Evolutionary conservation across 1,284 basidiomycete species (phyloP), one percentile per base, ranked within the genome.

Genomic region (Violaceomyces palustris): DNA sequence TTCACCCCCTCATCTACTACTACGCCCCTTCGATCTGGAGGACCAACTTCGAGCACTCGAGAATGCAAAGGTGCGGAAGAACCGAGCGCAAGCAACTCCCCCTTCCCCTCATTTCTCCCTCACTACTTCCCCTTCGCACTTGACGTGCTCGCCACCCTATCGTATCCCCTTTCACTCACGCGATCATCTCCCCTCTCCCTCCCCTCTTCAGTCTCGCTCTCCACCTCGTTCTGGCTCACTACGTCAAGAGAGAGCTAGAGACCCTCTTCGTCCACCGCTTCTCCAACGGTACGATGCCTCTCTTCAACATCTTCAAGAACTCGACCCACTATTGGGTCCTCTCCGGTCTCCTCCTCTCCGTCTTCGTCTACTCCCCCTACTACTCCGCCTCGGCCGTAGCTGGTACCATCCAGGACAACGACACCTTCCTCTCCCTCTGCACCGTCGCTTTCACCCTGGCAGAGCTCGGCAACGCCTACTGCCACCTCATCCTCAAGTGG

Each of bases 221-320:
- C 57, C 80, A 77, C 5, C 80, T 96, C 57, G 82, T 90, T 26
- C 78, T 96, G 68, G 69, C 85, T 12, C 93, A 98, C 74, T 98
- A 92, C 74, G 60, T 83, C 51, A 98, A 99, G 77, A 85, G 93
- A 35, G 90, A 96, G 73, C 74, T 90, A 18, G 93, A 99, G 76
- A 93, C 94, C 1, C 61, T 93, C 9, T 96, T 93, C 45, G 79
- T 74, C n/a, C 45, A 61, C 41, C 84, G 88, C 15, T 98, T 98
- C 79, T 94, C 90, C 25, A 84, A 91, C 74, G 86, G 83, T 2
- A 96, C 93, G 0, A 94, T 98, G 85, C 94, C 93, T 1, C 76
- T 87, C 46, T 74, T 75, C 51, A 90, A 91, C 72, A 81, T 98
- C 34, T 86, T 92, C 78, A 87, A 86, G 73, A 98, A 98, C 50